Percentiles rank a stretch among this genome's conserved stretches.
Conservation (phyloP, 495 filamentous ascomycete species). For the Cercophora newfieldiana region DNA sequence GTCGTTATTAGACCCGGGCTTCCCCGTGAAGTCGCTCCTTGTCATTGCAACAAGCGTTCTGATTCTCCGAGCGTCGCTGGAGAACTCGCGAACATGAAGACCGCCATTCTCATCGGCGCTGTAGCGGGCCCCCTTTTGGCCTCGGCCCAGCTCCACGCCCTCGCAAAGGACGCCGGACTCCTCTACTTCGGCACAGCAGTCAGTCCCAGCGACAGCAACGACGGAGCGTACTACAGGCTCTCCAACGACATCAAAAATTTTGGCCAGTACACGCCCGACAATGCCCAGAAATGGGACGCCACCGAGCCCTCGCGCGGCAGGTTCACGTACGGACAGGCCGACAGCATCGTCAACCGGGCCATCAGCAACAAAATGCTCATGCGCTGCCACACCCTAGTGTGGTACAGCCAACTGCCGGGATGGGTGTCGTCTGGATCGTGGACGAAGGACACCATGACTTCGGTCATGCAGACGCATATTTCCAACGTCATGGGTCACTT, state of each 20-base stretch:
- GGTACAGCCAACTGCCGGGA: conserved; percentile 57
- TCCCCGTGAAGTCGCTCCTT: too few species aligned
- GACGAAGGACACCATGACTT: conserved; percentile 50
- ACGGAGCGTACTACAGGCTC: conserved; percentile 46
- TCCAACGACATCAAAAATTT: conserved; percentile 50
- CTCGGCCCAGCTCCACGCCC: conserved; percentile 41
- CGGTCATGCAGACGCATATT: conserved; percentile 54
- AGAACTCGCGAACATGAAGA: conserved; percentile 14
- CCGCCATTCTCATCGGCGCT: conserved; percentile 6
- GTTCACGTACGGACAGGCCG: conserved; percentile 48
- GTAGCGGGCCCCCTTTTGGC: conserved; percentile 6
- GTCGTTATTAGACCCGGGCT: too few species aligned
- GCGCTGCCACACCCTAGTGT: conserved; percentile 58
- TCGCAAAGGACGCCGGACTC: conserved; percentile 50
- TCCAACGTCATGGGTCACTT: conserved; percentile 52
- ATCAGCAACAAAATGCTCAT: conserved; percentile 49
- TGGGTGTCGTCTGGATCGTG: conserved; percentile 53
- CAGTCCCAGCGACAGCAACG: conserved; percentile 54
- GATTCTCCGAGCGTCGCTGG: neutral
- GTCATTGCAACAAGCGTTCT: too few species aligned
- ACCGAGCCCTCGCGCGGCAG: conserved; percentile 44
- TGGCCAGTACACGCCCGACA: conserved; percentile 58
- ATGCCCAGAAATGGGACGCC: conserved; percentile 58
- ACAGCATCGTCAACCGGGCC: conserved; percentile 55
- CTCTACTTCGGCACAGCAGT: conserved; percentile 59